These are phyloP conservation scores for Rhamnella rubrinervis DNA, from an alignment of 331 rosid species.

Conservation along the genomic window DNA sequence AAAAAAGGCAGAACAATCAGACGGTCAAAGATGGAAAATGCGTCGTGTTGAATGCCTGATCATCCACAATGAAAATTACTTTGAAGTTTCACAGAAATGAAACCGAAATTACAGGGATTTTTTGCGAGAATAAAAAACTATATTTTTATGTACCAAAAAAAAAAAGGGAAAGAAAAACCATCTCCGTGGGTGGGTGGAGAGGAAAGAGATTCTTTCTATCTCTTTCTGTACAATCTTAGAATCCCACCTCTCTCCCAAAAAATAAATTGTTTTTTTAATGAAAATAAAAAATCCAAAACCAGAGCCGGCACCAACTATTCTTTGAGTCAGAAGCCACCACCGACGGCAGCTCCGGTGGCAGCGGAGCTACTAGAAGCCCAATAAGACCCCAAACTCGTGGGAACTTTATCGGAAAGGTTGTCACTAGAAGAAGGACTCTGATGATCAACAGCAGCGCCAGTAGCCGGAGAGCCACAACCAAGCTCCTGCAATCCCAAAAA, in stretches of 20 bases:
- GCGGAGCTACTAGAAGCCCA: slow-evolving; percentile 10
- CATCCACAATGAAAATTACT: too few species aligned
- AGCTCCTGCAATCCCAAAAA: slow-evolving; percentile 15
- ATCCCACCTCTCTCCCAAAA: neutral
- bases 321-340: slow-evolving; percentile 8
- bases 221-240: slow-evolving; percentile 22
- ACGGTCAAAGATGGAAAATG: neutral
- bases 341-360: slow-evolving; percentile 16
- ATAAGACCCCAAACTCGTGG: neutral
- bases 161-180: neutral
- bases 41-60: too few species aligned
- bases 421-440: neutral
- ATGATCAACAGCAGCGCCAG: neutral
- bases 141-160: neutral
- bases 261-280: neutral
- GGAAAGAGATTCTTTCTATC: slow-evolving; percentile 7
- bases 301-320: neutral
- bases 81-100: neutral
- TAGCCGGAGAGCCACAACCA: neutral
- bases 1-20: neutral
- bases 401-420: neutral
- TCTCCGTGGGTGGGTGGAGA: neutral
- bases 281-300: neutral
- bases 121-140: neutral
- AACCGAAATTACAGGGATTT: neutral